Conservation (phyloP, 345 rosid genomes). For the Salix purpurea region DNA sequence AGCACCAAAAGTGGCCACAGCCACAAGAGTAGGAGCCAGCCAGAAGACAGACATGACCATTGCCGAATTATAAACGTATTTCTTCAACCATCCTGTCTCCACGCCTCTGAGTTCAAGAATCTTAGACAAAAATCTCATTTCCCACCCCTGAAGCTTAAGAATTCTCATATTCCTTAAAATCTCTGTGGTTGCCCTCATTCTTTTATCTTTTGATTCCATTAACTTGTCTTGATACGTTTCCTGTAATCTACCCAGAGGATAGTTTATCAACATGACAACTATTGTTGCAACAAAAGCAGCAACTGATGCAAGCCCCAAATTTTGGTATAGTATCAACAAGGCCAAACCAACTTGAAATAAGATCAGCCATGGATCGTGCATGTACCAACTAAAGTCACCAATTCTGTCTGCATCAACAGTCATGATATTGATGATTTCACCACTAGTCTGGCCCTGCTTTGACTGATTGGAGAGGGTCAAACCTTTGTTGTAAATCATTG, state of each 20-base stretch:
- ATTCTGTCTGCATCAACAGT: slow-evolving; percentile 32
- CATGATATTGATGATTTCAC: slow-evolving; percentile 36
- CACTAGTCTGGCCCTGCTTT: slow-evolving; percentile 29
- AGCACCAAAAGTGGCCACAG: slow-evolving; percentile 30
- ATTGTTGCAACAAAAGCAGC: slow-evolving; percentile 20
- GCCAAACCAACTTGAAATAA: slow-evolving; percentile 28
- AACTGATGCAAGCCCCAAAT: slow-evolving; percentile 22
- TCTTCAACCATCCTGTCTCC: slow-evolving; percentile 32
- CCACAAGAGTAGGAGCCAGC: slow-evolving; percentile 26
- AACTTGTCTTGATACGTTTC: slow-evolving; percentile 27
- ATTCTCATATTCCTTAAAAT: slow-evolving; percentile 31
- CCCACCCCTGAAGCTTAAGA: slow-evolving; percentile 42
- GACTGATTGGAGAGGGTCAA: slow-evolving; percentile 27
- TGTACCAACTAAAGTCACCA: slow-evolving; percentile 24
- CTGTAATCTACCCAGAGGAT: slow-evolving; percentile 24
- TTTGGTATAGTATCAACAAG: slow-evolving; percentile 23
- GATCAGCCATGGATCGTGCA: slow-evolving; percentile 33
- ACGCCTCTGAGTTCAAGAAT: slow-evolving; percentile 21
- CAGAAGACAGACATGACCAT: slow-evolving; percentile 15
- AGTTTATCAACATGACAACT: slow-evolving; percentile 22
- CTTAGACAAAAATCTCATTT: slow-evolving; percentile 35
- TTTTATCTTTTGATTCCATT: slow-evolving; percentile 31
- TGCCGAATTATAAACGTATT: slow-evolving; percentile 19
- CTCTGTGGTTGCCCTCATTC: slow-evolving; percentile 36
- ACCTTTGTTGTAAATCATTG: slow-evolving; percentile 25